Percentiles rank a stretch among this genome's conserved stretches.
Conservation (phyloP, 2,329 filamentous ascomycete species). For the Phyllosticta citribraziliensis region DNA sequence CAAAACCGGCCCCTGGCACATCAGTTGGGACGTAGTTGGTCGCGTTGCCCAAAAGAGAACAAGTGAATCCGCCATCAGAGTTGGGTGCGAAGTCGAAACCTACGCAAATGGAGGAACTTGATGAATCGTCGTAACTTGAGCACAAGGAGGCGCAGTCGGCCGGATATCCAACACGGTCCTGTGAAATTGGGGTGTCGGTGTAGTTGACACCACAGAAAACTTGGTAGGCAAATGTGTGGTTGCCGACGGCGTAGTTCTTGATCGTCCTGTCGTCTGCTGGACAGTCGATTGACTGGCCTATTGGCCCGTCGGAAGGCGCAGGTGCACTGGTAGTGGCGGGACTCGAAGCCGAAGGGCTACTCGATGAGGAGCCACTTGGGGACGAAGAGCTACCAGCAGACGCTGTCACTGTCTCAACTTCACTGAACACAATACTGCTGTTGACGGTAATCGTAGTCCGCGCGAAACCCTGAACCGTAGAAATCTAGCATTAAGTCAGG, state of each 20-base stretch:
- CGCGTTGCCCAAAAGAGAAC: slow-evolving; percentile 1
- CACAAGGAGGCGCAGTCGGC: slow-evolving; percentile 7
- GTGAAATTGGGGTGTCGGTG: background rate
- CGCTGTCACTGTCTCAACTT: slow-evolving; percentile 14
- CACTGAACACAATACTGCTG: slow-evolving; percentile 14
- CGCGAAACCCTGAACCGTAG: slow-evolving; percentile 7
- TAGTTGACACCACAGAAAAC: slow-evolving; percentile 6
- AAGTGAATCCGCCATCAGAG: background rate
- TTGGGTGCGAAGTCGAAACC: slow-evolving; percentile 1
- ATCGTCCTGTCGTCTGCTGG: background rate
- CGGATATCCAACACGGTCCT: background rate
- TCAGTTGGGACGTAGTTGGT: background rate
- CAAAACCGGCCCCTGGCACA: background rate
- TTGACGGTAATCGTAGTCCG: slow-evolving; percentile 10
- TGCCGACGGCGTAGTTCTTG: slow-evolving; percentile 2
- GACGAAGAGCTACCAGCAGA: background rate
- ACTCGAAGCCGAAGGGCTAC: background rate
- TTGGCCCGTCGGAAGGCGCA: background rate
- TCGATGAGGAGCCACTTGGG: background rate
- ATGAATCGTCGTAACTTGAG: background rate
- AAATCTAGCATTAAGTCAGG: slow-evolving; percentile 4
- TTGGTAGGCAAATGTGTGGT: slow-evolving; percentile 3
- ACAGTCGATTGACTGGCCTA: slow-evolving; percentile 1
- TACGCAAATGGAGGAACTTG: background rate
- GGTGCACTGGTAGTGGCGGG: background rate